Evolutionary conservation across 352 stramenopile genomes (phyloP), one percentile per base, ranked within the genome.

Genomic region (Globisporangium carolinianum): DNA sequence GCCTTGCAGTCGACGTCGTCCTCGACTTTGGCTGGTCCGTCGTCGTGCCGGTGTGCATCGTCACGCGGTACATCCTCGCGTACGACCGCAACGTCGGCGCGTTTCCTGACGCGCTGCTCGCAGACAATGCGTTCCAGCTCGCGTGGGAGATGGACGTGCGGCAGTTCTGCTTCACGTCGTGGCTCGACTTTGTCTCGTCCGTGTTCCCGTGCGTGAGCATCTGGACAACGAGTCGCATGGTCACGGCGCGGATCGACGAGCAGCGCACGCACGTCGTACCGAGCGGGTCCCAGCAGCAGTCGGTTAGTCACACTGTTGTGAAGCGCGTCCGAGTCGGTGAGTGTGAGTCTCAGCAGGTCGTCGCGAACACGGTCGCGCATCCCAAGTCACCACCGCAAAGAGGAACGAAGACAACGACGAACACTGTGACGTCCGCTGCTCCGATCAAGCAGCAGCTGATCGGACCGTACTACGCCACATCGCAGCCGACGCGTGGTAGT

Each of bases 1-100:
- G 57, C 42, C 65, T 47, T 7, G 32, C 53, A 2, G 47, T 68
- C 10, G 65, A 72, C n/a, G 18, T 68, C 11, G 49, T 53, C 5
- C 58, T 72, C 5, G 65, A 72, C 41, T 65, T 72, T 53, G 57
- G 49, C 3, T 72, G 65, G 65, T 58, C 61, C 0, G 66, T 68
- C 43, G 50, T 68, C 50, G 47, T 72, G 35, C 65, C 65, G 17
- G 53, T 41, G 9, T 66, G 65, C 47, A 68, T 72, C 36, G 65
- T 72, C 38, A 57, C 61, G 45, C n/a, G 61, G 35, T 72, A 66
- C 36, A 11, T 68, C 45, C 15, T 49, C 45, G 17, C 45, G 45
- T 49, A 49, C 45, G 45, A 49, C 14, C 45, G 45, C 45, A 8
- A n/a, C 6, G 10, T 12, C 7, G 45, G 45, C 5, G 15, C 45